Base-by-base conservation (phyloP, 495 filamentous ascomycete genomes). In the Neurospora sp. region DNA sequence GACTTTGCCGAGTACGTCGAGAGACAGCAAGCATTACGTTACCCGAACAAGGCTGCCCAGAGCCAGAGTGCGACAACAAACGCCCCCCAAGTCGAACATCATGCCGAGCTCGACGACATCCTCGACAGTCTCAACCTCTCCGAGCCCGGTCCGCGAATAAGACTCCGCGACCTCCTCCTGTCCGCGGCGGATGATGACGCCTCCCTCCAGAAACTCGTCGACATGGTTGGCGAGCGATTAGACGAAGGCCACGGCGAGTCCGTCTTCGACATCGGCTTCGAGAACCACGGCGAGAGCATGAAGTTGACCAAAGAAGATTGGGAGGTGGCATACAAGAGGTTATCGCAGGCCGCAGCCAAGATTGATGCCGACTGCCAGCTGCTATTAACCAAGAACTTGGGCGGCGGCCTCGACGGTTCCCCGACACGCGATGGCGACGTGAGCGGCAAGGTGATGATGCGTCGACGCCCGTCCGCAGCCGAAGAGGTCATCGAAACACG, bases 1-100 rank as follows among this genome's bases (percentile, higher is more conserved):
- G 96, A 98, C 75, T 99, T 99, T 78, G 94, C 96, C 79, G 96
- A 98, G 81, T 98, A 97, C 76, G 96, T 97, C 72, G 94, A 98
- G 80, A 90, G 94, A 82, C 94, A 99, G 80, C 95, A 98, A 81
- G 87, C 88, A 4, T 79, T 90, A 75, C 83, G 89, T 31, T 84
- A 87, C 80, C 81, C 87, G 45, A 76, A 80, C 44, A 83, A 82
- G 40, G 70, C 79, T 12, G 41, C 81, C 8, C 73, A 85, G 74
- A 70, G 79, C 76, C 44, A 37, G 35, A 68, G 82, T 76, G 41
- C 80, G 72, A 70, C 75, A 74, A 16, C 6, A 61, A 93, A 71
- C 22, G 76, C 73, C 48, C 71, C 83, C 76, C 75, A 81, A 76
- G 40, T 81, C 81, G 75, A 85, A 53, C 90, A 95, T 77, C 93